A percentile compares a stretch with the other conserved stretches of the same genome.
phyloP scores from a whole-genome alignment of 192 early-diverging fungal genomes.

The Umbelopsis vinacea region DNA sequence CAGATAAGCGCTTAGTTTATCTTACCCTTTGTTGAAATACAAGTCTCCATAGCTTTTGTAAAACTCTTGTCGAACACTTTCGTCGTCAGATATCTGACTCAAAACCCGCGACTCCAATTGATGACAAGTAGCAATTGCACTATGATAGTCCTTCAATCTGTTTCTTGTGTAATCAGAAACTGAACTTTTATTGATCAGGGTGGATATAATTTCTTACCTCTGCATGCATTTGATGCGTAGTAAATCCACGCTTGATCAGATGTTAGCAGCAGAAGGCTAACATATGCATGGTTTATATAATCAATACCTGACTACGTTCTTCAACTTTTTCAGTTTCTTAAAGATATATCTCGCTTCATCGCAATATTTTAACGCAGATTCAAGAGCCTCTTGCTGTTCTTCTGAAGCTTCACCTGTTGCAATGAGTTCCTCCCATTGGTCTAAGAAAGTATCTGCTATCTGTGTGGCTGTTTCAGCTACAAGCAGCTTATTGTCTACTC shows the following conservation, averaged over 20 bases:
- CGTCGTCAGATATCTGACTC: not conserved
- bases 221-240: not conserved
- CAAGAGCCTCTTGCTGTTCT: not conserved
- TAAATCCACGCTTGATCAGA: not conserved
- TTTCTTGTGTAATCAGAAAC: no score
- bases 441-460: constrained; percentile 22
- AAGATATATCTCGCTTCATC: not conserved
- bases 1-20: not conserved
- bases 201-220: not conserved
- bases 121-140: not conserved
- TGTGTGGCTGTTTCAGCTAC: constrained; percentile 9
- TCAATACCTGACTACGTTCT: constrained; percentile 7
- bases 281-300: not conserved
- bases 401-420: not conserved
- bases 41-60: constrained; percentile 26
- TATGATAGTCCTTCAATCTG: constrained; percentile 22
- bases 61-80: constrained; percentile 8
- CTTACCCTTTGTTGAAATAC: constrained; percentile 26
- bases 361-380: constrained; percentile 19
- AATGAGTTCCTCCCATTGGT: constrained; percentile 25
- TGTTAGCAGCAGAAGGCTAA: not conserved
- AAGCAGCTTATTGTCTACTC: not conserved
- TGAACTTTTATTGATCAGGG: no score
- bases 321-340: not conserved
- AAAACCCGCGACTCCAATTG: constrained; percentile 11